Base-by-base conservation (phyloP, 2,329 filamentous ascomycete species). In the Aschersonia sp. region DNA sequence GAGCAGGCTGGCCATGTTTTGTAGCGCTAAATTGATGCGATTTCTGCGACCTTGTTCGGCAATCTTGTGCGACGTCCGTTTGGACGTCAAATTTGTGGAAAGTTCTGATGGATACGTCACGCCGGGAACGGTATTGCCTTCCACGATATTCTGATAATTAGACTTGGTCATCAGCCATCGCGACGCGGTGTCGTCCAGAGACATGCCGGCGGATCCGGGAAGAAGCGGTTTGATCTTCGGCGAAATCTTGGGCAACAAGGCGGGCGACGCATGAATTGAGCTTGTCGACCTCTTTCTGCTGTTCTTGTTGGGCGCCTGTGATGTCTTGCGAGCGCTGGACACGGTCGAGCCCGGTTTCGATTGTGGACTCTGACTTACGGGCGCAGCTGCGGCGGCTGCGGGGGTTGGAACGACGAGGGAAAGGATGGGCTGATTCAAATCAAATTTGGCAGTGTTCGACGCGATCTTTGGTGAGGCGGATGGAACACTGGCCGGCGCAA, bases 51-150 rank as follows among this genome's bases (percentile, higher is more conserved):
- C 92, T 68, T 98, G 92, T 66, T 98, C 92, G 20, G 92, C 92
- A 54, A 98, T 87, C 66, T 98, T 98, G 69, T 98, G 92, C 43
- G 89, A 95, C 2, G 92, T 97, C 47, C 91, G 84, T 69, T 98
- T 98, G 3, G 89, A 95, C 0, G 89, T 96, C 30, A 98, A 70
- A 54, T 95, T 95, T 29, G 89, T 94, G 5, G 89, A 94, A 42
- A 98, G 73, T 46, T 89, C 86, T 55, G 85, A 88, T 1, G 91
- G 89, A 56, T 96, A 97, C 1, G 84, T 85, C 9, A 96, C 84
- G 9, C 91, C 91, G 0, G 89, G 89, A 1, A 96, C 80, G 48
- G 84, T 82, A 46, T 89, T 97, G 45, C 92, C 92, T 62, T 97
- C 92, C 9, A 98, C 69, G 40, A 98, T 92, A 57, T 96, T 94